These are phyloP conservation scores for Fraxinus ornus DNA, from an alignment of 305 asterid genomes.

Conservation along the genomic window DNA sequence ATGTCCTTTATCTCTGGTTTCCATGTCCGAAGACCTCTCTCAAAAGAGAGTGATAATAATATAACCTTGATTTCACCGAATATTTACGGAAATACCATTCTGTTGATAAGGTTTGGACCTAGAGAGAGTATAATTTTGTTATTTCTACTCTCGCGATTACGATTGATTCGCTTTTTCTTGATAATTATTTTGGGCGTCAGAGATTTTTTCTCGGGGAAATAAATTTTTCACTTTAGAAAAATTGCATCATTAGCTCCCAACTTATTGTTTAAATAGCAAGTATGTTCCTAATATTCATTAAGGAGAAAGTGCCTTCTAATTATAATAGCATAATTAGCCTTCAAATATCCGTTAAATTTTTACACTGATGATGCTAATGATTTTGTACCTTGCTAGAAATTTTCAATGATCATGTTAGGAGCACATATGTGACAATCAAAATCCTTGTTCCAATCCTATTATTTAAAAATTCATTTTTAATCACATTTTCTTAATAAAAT, in stretches of 20 bases:
- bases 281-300: background rate
- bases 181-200: background rate
- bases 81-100: background rate
- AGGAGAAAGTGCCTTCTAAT: background rate
- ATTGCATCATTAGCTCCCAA: background rate
- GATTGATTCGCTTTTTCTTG: background rate
- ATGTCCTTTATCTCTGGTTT: conserved; percentile 48
- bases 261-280: background rate
- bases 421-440: background rate
- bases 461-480: no score
- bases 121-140: background rate
- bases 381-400: background rate
- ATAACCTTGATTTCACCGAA: background rate
- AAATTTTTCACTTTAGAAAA: background rate
- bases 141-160: background rate
- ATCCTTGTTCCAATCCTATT: no score
- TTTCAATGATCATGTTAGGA: background rate
- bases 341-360: background rate
- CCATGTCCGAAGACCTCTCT: conserved; percentile 17
- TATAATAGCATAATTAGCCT: background rate
- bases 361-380: background rate
- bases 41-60: background rate
- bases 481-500: no score
- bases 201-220: conserved; percentile 1
- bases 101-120: background rate